Base-by-base conservation (phyloP, 2,329 filamentous ascomycete species). In the Fusarium chlamydosporum region DNA sequence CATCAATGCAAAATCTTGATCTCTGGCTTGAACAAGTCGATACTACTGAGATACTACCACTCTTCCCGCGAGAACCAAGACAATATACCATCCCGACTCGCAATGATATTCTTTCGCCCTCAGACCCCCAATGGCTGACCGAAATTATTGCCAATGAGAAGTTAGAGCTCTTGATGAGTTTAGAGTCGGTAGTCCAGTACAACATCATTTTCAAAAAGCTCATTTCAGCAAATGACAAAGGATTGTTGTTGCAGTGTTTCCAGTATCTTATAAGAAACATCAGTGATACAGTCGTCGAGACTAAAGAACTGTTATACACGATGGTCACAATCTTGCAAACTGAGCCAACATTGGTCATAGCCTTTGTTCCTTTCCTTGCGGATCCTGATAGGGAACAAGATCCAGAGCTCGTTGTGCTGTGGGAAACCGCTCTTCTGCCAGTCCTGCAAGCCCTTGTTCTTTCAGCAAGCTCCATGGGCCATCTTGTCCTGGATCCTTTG, bases 401-500 rank as follows among this genome's bases (percentile, higher is more conserved):
- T 2, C 6, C 4, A 0, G 35, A 45, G 0, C 16, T 43, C 2
- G 41, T 29, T 0, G 1, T n/a, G 8, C 7, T 54, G 3, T 2
- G 59, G 7, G 62, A 64, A 6, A 5, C 34, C 0, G 64, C 53
- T 2, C 15, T 65, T 0, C n/a, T 65, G 2, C 41, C 35, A 0
- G 50, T 65, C 13, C 1, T 65, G 1, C 53, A 15, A 43, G 29
- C 63, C 4, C 53, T 67, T 2, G 4, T 67, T 1, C 40, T 65
- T 2, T 61, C 55, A 0, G 35, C 61, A 6, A 61, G 61, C 11
- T 11, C 31, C 4, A 48, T 67, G 55, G 68, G 26, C 1, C 33
- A 65, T 4, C 51, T 72, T 0, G 45, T 70, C 2, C 4, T 65
- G 5, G 50, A 56, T 1, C 70, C 70, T 1, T 38, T 70, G 7